Evolutionary conservation across 2,329 filamentous ascomycete genomes (phyloP), one percentile per base, ranked within the genome.

Genomic region (Lasiodiplodia hormozganensis): DNA sequence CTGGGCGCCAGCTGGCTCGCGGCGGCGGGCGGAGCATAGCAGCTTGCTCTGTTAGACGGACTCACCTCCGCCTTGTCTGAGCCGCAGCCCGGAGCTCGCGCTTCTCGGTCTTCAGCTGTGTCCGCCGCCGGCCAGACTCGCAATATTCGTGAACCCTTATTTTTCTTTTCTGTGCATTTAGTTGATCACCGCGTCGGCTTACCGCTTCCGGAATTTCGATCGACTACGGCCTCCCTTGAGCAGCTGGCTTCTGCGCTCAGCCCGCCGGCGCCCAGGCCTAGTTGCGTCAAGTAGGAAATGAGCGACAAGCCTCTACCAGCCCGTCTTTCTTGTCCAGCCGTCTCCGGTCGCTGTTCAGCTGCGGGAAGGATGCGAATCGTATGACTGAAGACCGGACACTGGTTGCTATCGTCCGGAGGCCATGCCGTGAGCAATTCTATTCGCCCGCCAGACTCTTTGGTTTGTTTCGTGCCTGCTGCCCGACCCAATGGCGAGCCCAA

Each of bases 171-270:
- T 28, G 6, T 40, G 38, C 38, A 60, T 11, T n/a, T 25, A 52
- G 18, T 18, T n/a, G 65, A 67, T 67, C 28, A 38, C 18, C 65
- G 49, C 40, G 38, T 21, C 52, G 53, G 40, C 65, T 67, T 67
- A 67, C 65, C 40, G 18, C 12, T 56, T 67, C 31, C 51, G 65
- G 65, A 57, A 67, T 67, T 67, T 67, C 40, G 65, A 67, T 67
- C 65, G 65, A 67, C 65, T 58, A 12, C 16, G 25, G 18, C 43
- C 31, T 28, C 54, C 52, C 40, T 49, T 49, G 36, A 12, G 51
- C 49, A 23, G 43, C 21, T 23, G 51, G 51, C 25, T 14, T 11
- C 62, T 34, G 16, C 25, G 36, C 25, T 52, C 31, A 31, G 5
- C 52, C 16, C 25, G 3, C 28, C 18, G 16, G n/a, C 28, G 10